A percentile compares a stretch with the other conserved stretches of the same genome.
phyloP scores from a whole-genome alignment of 176 grass and related monocot genomes.

The Eragrostis curvula region DNA sequence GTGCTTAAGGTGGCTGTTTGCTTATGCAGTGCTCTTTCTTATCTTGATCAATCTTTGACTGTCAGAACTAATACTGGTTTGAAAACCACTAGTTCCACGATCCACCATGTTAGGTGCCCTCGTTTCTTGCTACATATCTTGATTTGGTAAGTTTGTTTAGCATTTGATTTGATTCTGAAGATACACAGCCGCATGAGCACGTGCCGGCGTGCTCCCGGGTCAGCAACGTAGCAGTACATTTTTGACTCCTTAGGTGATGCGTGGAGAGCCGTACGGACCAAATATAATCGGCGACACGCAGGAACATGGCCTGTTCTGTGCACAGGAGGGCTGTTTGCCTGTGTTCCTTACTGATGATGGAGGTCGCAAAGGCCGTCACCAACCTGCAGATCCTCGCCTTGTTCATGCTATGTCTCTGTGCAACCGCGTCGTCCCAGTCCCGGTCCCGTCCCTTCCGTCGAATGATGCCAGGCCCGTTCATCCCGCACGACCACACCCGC shows the following conservation, averaged over 20 bases:
- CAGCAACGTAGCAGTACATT: background rate
- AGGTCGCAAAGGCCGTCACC: background rate
- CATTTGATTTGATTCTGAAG: background rate
- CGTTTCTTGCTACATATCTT: background rate
- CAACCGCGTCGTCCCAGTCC: background rate
- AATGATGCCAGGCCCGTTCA: constrained; percentile 7
- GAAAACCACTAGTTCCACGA: no score
- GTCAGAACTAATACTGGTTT: no score
- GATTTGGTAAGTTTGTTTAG: background rate
- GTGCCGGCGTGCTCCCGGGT: background rate
- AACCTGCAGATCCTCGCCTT: background rate
- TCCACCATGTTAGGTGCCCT: background rate
- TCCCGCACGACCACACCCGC: constrained; percentile 39
- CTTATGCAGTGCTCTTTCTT: no score
- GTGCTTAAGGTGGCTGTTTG: no score
- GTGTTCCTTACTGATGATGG: background rate
- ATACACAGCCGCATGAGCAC: background rate
- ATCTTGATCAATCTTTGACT: no score
- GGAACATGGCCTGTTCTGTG: background rate
- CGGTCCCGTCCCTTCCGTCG: background rate
- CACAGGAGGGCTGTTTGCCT: no score
- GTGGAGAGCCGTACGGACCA: background rate
- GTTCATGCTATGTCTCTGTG: constrained; percentile 10
- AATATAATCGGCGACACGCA: background rate
- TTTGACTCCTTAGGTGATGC: background rate